Conservation (phyloP, 139 green algal genomes). For the Desmodesmus armatus region DNA sequence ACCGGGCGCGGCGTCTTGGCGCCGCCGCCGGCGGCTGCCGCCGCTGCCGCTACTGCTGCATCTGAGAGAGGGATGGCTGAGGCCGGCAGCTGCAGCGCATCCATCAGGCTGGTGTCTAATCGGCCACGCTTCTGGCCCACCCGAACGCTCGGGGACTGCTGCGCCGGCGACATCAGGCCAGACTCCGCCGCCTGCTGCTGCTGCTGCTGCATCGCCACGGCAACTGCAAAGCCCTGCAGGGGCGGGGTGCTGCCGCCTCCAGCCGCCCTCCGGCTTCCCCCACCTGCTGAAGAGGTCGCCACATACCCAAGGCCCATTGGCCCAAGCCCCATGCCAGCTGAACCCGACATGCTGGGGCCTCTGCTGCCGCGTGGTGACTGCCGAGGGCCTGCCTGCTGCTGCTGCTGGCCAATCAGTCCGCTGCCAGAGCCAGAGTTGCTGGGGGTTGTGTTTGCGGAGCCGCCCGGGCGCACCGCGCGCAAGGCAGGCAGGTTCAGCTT, state of each 20-base stretch:
- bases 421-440: too few relatives aligned
- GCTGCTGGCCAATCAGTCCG: not conserved
- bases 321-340: too few relatives aligned
- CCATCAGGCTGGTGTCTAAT: too few relatives aligned
- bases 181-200: slow-evolving; percentile 17
- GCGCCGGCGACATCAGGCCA: too few relatives aligned
- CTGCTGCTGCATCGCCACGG: not conserved
- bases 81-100: slow-evolving; percentile 3
- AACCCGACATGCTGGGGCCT: too few relatives aligned
- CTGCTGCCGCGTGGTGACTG: not conserved
- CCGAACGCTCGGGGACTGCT: not conserved
- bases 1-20: not conserved
- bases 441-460: too few relatives aligned
- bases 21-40: not conserved
- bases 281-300: too few relatives aligned
- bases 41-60: not conserved
- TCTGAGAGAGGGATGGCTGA: not conserved
- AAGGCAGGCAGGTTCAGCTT: not conserved
- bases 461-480: not conserved
- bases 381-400: not conserved
- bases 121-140: not conserved
- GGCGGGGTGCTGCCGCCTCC: slow-evolving; percentile 20
- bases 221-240: not conserved
- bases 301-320: too few relatives aligned
- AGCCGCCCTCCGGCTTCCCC: too few relatives aligned